These are phyloP conservation scores for Coniochaeta sp. DNA, from an alignment of 2,329 filamentous ascomycete species.

Conservation along the genomic window DNA sequence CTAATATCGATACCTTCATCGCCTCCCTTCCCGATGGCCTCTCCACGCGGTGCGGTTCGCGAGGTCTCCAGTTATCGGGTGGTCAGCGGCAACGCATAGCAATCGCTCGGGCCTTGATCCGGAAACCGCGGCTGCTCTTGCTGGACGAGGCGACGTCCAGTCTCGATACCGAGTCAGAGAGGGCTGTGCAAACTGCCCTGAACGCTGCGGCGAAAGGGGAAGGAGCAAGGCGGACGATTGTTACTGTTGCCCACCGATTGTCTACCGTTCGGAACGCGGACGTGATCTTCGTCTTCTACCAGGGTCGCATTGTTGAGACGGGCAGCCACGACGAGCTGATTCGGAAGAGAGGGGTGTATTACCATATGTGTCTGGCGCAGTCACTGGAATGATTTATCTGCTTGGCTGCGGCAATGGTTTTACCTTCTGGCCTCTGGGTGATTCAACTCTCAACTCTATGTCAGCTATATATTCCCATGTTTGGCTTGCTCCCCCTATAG, in stretches of 20 bases:
- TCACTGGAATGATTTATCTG: conserved; percentile 5
- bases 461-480: too few species aligned
- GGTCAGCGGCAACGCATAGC: conserved; percentile 67
- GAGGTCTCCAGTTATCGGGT: conserved; percentile 62
- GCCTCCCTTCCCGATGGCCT: conserved; percentile 51
- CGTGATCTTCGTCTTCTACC: conserved; percentile 52
- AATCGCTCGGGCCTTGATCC: conserved; percentile 64
- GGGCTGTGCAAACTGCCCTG: conserved; percentile 56
- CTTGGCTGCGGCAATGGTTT: too few species aligned
- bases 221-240: conserved; percentile 40
- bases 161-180: conserved; percentile 60
- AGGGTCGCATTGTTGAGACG: conserved; percentile 8
- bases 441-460: too few species aligned
- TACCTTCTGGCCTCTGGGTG: too few species aligned
- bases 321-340: conserved; percentile 12
- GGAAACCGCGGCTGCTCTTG: conserved; percentile 58
- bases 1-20: conserved; percentile 51
- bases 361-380: conserved; percentile 13
- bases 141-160: conserved; percentile 65
- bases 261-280: conserved; percentile 52
- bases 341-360: conserved; percentile 9
- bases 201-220: conserved; percentile 48
- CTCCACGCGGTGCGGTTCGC: conserved; percentile 55
- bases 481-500: too few species aligned
- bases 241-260: conserved; percentile 58